These are phyloP conservation scores for slime mould (Dictyostelium discoideum) DNA, from an alignment of 78 protist genomes.

Conservation along the genomic window dicty_2.7 NC_007088.5:4292001-4292500, in stretches of 20 bases:
- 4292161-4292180: not conserved
- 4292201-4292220: not conserved
- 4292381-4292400: not conserved
- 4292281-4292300: not conserved
- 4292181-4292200: not conserved
- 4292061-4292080: not conserved
- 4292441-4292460: not conserved
- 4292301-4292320: not conserved
- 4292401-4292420: not conserved
- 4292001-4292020: not conserved
- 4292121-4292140: not conserved
- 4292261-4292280: not conserved
- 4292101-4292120: not conserved
- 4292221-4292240: no score
- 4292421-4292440: not conserved
- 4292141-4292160: not conserved
- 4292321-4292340: not conserved
- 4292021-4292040: not conserved
- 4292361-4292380: not conserved
- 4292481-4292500: not conserved
- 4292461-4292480: not conserved
- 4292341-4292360: not conserved
- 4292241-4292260: not conserved
- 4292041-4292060: not conserved
- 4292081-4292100: not conserved